Evolutionary conservation across 2,329 filamentous ascomycete genomes (phyloP).

Genomic region (Cercospora berteroae): DNA sequence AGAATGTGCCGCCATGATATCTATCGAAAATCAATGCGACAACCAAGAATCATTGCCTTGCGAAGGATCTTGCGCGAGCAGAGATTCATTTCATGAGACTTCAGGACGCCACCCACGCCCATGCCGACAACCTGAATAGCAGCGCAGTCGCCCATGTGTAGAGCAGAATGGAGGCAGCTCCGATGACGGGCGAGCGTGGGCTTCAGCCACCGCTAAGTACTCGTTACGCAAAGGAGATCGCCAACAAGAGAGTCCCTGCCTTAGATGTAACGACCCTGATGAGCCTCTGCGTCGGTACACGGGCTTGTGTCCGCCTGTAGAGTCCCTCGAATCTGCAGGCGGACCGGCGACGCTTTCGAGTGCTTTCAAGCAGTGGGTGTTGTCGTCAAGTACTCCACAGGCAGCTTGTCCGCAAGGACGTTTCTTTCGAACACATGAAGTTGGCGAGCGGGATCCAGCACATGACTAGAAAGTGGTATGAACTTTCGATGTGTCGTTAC

Average conservation of each 20-base stretch:
- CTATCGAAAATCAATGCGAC: background rate
- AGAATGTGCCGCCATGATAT: background rate
- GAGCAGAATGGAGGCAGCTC: background rate
- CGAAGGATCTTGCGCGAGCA: background rate
- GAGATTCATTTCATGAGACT: background rate
- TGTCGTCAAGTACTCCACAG: background rate
- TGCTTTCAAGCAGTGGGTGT: background rate
- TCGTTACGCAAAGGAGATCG: background rate
- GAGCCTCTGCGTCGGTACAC: background rate
- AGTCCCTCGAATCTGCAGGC: background rate
- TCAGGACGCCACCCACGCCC: background rate
- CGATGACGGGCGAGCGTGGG: background rate
- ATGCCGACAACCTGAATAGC: background rate
- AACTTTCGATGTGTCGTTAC: background rate
- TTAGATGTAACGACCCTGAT: background rate
- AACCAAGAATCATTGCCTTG: background rate
- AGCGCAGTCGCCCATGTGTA: background rate
- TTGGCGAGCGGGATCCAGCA: background rate
- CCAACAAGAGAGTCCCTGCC: background rate
- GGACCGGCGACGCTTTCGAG: background rate
- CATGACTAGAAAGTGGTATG: background rate
- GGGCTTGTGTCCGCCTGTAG: background rate
- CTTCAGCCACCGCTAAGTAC: slow-evolving; percentile 1
- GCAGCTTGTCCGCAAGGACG: background rate
- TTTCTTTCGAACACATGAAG: background rate